Base-by-base conservation (phyloP, 345 rosid genomes). In the Hypericum androsaemum region DNA sequence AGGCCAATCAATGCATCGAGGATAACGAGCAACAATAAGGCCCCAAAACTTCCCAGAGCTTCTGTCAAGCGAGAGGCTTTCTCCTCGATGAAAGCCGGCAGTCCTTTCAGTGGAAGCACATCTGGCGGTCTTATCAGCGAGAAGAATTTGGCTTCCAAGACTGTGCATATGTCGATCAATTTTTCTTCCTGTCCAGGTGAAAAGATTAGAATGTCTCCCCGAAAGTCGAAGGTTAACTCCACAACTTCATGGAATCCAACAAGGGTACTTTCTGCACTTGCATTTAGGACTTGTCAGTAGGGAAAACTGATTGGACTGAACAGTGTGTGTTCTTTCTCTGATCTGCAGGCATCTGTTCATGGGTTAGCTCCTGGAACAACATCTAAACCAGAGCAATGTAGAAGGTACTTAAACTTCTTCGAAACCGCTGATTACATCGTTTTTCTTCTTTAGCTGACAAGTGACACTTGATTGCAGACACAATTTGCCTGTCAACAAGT, bases 151-250 rank as follows among this genome's bases (percentile, higher is more conserved):
- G 55, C 67, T 43, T 36, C 69, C 40, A 79, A 56, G 56, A 65
- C 80, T 7, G 67, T 77, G 51, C 79, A 71, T 43, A 61, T 58
- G 80, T 75, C 84, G 1, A 61, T 74, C 50, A 74, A 72, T 71
- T 71, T 81, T 64, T 56, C 67, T 41, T 66, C 78, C 17, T 5
- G 14, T 38, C 44, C 63, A 36, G 48, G 58, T 53, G 56, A 62
- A 60, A 59, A 64, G 44, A 63, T 44, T 43, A 74, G 73, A 73
- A 38, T 66, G 61, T 71, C 71, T 42, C 47, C 44, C 38, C 72
- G 56, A 70, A 57, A 58, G 63, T 41, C 77, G 37, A 68, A 58
- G 69, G 72, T 71, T 44, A 58, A 47, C 65, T 65, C 70, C 13
- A 43, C 51, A 54, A 38, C 65, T 44, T 64, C 54, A 43, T 65